Conservation (phyloP, 257 asterid genomes). For the Gardenia jasminoides region DNA sequence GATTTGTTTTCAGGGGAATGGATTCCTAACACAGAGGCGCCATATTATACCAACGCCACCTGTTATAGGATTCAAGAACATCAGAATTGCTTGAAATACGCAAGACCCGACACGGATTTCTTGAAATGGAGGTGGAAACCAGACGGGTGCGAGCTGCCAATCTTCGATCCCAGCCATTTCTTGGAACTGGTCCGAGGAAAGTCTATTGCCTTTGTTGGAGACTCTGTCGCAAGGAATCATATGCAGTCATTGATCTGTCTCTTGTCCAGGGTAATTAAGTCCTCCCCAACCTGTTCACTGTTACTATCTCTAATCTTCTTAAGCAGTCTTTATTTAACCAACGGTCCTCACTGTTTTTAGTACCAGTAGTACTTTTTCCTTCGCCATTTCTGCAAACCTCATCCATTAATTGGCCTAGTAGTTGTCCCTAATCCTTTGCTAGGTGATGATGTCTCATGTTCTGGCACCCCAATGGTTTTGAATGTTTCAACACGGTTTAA, state of each 20-base stretch:
- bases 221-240: constrained; percentile 17
- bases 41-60: constrained; percentile 9
- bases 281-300: too few species aligned
- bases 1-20: constrained; percentile 20
- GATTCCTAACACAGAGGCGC: constrained; percentile 14
- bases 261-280: constrained; percentile 12
- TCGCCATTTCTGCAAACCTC: background rate
- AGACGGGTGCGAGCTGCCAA: constrained; percentile 15
- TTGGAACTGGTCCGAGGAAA: constrained; percentile 19
- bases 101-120: constrained; percentile 15
- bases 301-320: background rate
- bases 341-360: background rate
- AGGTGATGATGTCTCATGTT: background rate
- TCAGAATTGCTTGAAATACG: constrained; percentile 14
- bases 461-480: background rate
- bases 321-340: too few species aligned
- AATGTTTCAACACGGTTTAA: too few species aligned
- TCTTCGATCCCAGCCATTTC: constrained; percentile 12
- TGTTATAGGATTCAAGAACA: constrained; percentile 17
- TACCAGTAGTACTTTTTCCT: background rate
- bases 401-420: too few species aligned
- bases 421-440: background rate
- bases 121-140: constrained; percentile 17
- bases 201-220: constrained; percentile 16
- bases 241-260: constrained; percentile 15